These are phyloP conservation scores for Pestalotiopsis sp. DNA, from an alignment of 2,329 filamentous ascomycete species.

Conservation along the genomic window DNA sequence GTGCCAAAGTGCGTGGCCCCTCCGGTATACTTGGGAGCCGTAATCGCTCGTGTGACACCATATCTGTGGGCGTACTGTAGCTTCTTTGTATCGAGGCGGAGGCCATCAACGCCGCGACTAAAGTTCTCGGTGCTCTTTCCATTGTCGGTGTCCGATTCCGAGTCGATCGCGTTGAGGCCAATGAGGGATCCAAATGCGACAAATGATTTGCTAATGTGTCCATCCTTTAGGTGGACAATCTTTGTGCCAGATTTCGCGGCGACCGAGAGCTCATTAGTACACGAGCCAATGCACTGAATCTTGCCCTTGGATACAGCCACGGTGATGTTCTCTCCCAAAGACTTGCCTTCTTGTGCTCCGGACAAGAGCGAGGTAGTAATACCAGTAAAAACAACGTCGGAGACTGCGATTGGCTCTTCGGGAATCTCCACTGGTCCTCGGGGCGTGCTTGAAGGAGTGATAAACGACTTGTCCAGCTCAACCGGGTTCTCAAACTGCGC, in stretches of 20 bases:
- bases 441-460: conserved; percentile 41
- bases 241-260: conserved; percentile 36
- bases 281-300: conserved; percentile 59
- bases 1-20: conserved; percentile 54
- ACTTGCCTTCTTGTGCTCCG: conserved; percentile 27
- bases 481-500: conserved; percentile 59
- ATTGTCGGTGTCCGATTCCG: conserved; percentile 57
- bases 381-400: conserved; percentile 58
- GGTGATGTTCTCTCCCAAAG: conserved; percentile 37
- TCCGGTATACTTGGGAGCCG: conserved; percentile 51
- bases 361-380: conserved; percentile 54
- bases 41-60: conserved; percentile 61
- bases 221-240: conserved; percentile 55
- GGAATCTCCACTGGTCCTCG: conserved; percentile 41
- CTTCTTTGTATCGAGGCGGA: conserved; percentile 58
- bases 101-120: conserved; percentile 60
- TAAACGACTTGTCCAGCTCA: conserved; percentile 53
- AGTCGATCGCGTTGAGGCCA: conserved; percentile 65
- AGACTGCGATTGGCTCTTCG: conserved; percentile 40
- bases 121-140: conserved; percentile 50
- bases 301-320: conserved; percentile 55
- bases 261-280: conserved; percentile 44
- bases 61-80: conserved; percentile 54
- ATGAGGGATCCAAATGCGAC: conserved; percentile 61
- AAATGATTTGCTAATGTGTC: conserved; percentile 62